Base-by-base conservation (phyloP, 2,329 filamentous ascomycete species). In the Trichoderma asperellum region DNA sequence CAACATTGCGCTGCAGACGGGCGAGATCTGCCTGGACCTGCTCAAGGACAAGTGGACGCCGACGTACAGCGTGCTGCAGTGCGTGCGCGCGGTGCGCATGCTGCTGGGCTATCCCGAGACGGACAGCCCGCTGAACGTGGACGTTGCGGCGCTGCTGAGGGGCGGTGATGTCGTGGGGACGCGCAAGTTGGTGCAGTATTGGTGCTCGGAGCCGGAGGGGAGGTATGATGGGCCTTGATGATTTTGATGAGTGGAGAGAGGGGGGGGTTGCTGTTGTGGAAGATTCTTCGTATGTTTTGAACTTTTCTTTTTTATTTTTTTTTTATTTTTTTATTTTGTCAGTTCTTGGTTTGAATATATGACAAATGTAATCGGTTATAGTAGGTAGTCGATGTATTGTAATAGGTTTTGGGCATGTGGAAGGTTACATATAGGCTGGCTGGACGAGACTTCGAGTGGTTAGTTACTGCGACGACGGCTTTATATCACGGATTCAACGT, bases 11-110 rank as follows among this genome's bases (percentile, higher is more conserved):
- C 83, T 87, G 72, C 75, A 85, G 74, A 94, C 89, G 2, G 96
- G 96, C 74, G 94, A 97, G 81, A 96, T 99, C 77, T 99, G 96
- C 79, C 88, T 98, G 34, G 96, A 97, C 77, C 86, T 98, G 71
- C 85, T 99, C 70, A 86, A 87, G 76, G 86, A 90, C 68, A 86
- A 87, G 21, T 98, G 95, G 95, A 91, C 92, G 70, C 92, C 94
- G 1, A 89, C 93, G 21, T 96, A 97, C 80, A 94, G 91, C 52
- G 86, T 98, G 24, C 86, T 91, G 43, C 88, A 91, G 75, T 91
- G 90, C 71, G 82, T 95, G 75, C 90, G 91, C 74, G 89, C 89
- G 58, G 86, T 95, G 72, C 87, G 91, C 73, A 86, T 92, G 82
- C 83, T 96, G 74, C 83, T 82, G 68, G 74, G 79, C 64, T 88